Percentiles rank a stretch among this genome's conserved stretches.
Conservation (phyloP, 208 protist species). For the Endotrypanum monterogeii region DNA sequence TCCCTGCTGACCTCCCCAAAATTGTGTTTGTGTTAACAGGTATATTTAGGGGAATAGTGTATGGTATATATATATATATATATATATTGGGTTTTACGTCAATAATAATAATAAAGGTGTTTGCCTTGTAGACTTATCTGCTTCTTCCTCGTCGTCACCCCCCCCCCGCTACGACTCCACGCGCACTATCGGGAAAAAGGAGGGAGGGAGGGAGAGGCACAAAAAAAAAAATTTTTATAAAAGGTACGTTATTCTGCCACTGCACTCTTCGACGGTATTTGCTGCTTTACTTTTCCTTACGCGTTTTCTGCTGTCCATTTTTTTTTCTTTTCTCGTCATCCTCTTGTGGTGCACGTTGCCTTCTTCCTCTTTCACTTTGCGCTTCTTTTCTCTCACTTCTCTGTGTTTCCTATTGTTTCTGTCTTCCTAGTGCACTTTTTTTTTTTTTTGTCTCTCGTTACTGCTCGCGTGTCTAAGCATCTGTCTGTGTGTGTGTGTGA, state of each 20-base stretch:
- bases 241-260: neutral
- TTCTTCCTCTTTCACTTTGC: neutral
- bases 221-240: neutral
- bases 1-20: too few species aligned
- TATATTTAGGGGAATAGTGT: too few species aligned
- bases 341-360: too few species aligned
- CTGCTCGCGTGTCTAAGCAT: neutral
- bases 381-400: neutral
- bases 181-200: neutral
- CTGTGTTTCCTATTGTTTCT: neutral
- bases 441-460: neutral
- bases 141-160: neutral
- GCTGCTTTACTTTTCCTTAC: neutral
- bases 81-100: too few species aligned
- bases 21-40: too few species aligned
- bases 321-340: neutral
- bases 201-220: neutral
- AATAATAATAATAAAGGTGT: too few species aligned
- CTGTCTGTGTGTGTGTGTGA: too few species aligned
- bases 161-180: neutral
- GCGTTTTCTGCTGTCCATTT: neutral
- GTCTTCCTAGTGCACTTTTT: neutral
- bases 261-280: neutral
- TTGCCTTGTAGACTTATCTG: too few species aligned
- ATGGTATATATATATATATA: too few species aligned